phyloP scores from a whole-genome alignment of 2,329 filamentous ascomycete species.

The Ophiostoma ulmi region DNA sequence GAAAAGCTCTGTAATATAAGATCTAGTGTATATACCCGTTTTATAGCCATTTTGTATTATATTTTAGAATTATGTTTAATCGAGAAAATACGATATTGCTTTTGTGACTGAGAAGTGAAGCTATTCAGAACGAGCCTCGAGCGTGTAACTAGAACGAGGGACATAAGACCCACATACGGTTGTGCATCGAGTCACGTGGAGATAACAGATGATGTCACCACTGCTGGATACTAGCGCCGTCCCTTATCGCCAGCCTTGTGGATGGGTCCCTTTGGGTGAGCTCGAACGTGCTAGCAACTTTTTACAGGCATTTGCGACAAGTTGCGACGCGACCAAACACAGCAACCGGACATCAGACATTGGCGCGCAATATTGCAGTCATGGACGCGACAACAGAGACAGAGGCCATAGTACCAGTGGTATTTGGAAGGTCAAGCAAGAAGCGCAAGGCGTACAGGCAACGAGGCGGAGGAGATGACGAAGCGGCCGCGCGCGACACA shows the following conservation, averaged over 20 bases:
- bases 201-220: slow-evolving; percentile 12
- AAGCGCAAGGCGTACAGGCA: slow-evolving; percentile 58
- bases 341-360: background rate
- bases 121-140: background rate
- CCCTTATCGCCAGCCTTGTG: slow-evolving; percentile 11
- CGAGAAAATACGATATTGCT: background rate
- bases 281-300: background rate
- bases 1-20: background rate
- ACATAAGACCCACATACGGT: background rate
- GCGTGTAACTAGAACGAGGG: background rate
- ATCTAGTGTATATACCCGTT: slow-evolving; percentile 26
- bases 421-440: slow-evolving; percentile 51
- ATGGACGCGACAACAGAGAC: slow-evolving; percentile 25
- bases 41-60: slow-evolving; percentile 24
- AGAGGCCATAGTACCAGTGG: slow-evolving; percentile 35
- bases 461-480: slow-evolving; percentile 32
- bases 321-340: background rate
- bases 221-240: background rate
- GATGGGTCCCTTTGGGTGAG: background rate
- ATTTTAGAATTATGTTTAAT: background rate
- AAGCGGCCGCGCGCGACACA: background rate
- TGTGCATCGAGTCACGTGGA: background rate
- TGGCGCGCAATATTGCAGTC: background rate
- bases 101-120: background rate
- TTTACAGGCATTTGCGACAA: background rate